phyloP scores from a whole-genome alignment of 2,329 filamentous ascomycete species.

The Trichophyton verrucosum region DNA sequence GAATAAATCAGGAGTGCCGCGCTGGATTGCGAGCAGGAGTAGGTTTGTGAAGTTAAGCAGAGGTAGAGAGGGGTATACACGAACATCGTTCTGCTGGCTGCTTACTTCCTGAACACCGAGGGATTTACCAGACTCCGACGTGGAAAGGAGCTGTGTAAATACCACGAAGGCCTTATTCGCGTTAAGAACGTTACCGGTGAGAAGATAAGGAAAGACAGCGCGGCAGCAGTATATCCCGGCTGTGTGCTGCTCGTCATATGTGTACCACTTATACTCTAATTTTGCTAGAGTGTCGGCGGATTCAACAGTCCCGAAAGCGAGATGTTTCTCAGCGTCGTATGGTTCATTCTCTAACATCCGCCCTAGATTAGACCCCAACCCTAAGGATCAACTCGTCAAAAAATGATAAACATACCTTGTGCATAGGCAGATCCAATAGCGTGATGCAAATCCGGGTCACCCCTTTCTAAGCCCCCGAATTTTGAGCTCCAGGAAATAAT shows the following conservation, averaged over 20 bases:
- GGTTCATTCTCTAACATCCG: constrained; percentile 58
- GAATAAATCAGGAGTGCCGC: constrained; percentile 65
- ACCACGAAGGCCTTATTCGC: constrained; percentile 71
- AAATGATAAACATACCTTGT: constrained; percentile 42
- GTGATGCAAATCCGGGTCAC: constrained; percentile 90
- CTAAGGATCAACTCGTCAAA: constrained; percentile 2
- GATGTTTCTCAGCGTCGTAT: constrained; percentile 86
- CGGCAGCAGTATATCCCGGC: constrained; percentile 77
- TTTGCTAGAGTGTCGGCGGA: constrained; percentile 67
- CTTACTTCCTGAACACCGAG: constrained; percentile 73
- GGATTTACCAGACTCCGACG: constrained; percentile 37
- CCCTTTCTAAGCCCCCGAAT: constrained; percentile 74
- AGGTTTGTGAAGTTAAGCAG: constrained; percentile 88
- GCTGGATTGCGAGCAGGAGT: constrained; percentile 69
- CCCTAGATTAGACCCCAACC: neutral
- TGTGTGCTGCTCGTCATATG: constrained; percentile 72
- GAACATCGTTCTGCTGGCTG: constrained; percentile 57
- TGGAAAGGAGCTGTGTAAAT: constrained; percentile 55
- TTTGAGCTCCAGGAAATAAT: constrained; percentile 79
- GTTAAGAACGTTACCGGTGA: constrained; percentile 79
- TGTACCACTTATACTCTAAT: constrained; percentile 91
- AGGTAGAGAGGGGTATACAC: constrained; percentile 82
- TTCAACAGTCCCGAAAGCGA: constrained; percentile 78
- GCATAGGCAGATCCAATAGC: constrained; percentile 78
- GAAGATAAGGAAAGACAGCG: constrained; percentile 78